Evolutionary conservation across 164 flowering plant genomes (phyloP).

Genomic region (Annona cherimola): DNA sequence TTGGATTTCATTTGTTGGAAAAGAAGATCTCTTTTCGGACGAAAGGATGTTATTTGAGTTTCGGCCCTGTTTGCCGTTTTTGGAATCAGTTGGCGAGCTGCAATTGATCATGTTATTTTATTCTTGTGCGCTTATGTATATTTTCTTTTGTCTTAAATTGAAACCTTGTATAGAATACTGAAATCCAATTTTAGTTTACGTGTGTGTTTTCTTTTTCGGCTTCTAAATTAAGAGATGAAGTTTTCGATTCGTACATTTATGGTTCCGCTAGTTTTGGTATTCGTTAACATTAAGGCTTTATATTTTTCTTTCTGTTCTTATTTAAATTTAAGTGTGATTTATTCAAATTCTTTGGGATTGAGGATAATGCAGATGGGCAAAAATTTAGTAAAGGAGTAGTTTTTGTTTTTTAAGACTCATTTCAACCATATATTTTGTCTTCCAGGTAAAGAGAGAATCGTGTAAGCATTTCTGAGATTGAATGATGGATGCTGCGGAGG

Average conservation of each 20-base stretch:
- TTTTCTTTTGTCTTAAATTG: neutral
- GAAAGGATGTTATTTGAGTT: neutral
- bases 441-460: constrained; percentile 24
- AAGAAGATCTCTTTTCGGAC: neutral
- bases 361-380: neutral
- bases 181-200: neutral
- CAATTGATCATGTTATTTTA: no score
- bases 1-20: neutral
- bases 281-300: neutral
- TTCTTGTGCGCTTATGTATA: neutral
- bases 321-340: neutral
- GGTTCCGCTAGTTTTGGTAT: neutral
- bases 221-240: neutral
- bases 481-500: constrained; percentile 72
- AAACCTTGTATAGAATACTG: neutral
- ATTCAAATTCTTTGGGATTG: neutral
- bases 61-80: neutral
- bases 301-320: neutral
- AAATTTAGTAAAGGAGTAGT: neutral
- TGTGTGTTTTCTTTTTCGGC: neutral
- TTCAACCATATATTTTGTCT: neutral
- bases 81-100: neutral
- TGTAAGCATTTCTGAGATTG: constrained; percentile 10
- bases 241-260: neutral
- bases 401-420: neutral